These are phyloP conservation scores for Xylaria flabelliformis DNA, from an alignment of 495 filamentous ascomycete genomes.

Conservation along the genomic window DNA sequence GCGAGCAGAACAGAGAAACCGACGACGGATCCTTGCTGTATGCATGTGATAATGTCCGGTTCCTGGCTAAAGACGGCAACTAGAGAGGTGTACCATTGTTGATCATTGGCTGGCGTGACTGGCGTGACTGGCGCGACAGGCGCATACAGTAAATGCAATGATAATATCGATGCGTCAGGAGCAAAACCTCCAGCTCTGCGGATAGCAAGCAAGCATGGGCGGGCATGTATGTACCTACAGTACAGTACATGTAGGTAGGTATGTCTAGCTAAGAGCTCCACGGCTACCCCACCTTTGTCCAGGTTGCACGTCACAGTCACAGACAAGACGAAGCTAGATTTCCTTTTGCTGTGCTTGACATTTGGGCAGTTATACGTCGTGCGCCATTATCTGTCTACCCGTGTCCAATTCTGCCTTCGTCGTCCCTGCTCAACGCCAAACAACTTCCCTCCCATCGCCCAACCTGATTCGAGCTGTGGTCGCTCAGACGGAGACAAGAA, in stretches of 20 bases:
- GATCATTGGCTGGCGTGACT: conserved; percentile 28
- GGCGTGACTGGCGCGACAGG: conserved; percentile 17
- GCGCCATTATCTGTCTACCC: not conserved
- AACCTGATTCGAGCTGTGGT: not conserved
- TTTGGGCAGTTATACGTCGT: not conserved
- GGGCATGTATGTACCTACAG: too few species aligned
- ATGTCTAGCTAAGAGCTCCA: not conserved
- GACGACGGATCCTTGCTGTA: not conserved
- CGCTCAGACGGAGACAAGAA: not conserved
- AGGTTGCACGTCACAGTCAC: conserved; percentile 17
- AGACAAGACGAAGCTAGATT: not conserved
- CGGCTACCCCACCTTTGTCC: not conserved
- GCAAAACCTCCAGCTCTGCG: conserved; percentile 39
- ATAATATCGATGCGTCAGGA: conserved; percentile 27
- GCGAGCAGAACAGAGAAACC: not conserved
- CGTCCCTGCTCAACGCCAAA: not conserved
- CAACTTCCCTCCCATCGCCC: not conserved
- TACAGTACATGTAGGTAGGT: not conserved
- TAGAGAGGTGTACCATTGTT: not conserved
- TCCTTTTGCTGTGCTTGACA: not conserved
- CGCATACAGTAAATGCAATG: too few species aligned
- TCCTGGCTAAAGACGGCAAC: conserved; percentile 22
- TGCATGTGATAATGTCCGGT: not conserved
- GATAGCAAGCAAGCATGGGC: too few species aligned
- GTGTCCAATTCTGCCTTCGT: not conserved